These are phyloP conservation scores for Fomitopsis betulina DNA, from an alignment of 1,284 basidiomycete genomes.

Conservation along the genomic window DNA sequence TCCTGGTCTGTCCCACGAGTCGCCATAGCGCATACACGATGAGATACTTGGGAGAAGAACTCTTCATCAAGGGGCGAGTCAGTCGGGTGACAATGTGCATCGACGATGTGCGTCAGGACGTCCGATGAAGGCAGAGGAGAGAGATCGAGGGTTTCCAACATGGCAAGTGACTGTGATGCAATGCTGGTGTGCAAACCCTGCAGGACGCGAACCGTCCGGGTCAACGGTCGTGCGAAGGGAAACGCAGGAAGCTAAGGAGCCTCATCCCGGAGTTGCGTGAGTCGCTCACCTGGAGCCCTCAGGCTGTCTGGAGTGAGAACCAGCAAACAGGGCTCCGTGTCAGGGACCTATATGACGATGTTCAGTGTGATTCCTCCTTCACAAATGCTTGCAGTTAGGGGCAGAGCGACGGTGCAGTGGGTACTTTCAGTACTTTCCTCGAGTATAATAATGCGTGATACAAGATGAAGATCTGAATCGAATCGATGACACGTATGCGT, in stretches of 20 bases:
- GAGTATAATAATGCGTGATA: background rate
- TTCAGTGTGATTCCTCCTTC: too few species aligned
- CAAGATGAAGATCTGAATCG: too few species aligned
- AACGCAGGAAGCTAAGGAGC: background rate
- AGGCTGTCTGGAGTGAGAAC: background rate
- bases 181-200: background rate
- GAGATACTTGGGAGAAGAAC: slow-evolving; percentile 46
- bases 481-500: background rate
- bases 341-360: background rate
- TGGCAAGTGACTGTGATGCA: background rate
- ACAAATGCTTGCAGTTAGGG: too few species aligned
- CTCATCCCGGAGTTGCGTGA: background rate
- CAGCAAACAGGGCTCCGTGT: background rate
- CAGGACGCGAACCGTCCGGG: too few species aligned
- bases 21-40: slow-evolving; percentile 75
- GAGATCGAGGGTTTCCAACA: background rate
- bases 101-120: slow-evolving; percentile 61
- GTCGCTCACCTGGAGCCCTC: background rate
- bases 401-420: too few species aligned
- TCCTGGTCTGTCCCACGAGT: slow-evolving; percentile 57
- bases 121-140: slow-evolving; percentile 1
- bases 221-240: background rate
- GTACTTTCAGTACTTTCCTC: too few species aligned
- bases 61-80: slow-evolving; percentile 47
- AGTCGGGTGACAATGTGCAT: slow-evolving; percentile 82